A percentile compares a stretch with the other conserved stretches of the same genome.
Evolutionary conservation across 108 stramenopile species (phyloP).

Genomic region (Nitzschia putrida): DNA sequence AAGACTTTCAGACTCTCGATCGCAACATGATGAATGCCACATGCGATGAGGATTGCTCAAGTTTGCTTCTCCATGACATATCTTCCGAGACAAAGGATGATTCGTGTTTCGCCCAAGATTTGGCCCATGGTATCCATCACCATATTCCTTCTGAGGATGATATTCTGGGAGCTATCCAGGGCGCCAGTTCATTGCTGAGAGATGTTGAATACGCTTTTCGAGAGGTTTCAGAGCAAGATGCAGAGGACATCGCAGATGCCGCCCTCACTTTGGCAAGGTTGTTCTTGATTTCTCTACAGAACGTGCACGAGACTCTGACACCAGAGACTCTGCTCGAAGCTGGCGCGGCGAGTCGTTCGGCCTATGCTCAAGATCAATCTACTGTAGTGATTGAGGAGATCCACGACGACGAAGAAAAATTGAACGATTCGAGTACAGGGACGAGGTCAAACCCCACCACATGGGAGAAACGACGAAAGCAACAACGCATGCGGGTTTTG

Average conservation of each 20-base stretch:
- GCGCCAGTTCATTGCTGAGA: constrained; percentile 51
- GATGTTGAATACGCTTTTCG: constrained; percentile 73
- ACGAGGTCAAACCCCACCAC: neutral
- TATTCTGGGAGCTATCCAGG: constrained; percentile 48
- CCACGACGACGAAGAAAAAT: constrained; percentile 47
- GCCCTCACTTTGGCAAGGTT: constrained; percentile 69
- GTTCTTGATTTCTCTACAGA: constrained; percentile 64
- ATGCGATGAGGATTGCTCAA: neutral
- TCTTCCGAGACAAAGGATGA: neutral
- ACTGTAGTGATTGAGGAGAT: constrained; percentile 42
- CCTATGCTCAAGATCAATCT: neutral
- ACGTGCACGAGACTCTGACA: constrained; percentile 54
- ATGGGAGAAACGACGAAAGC: neutral
- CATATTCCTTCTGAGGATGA: constrained; percentile 30
- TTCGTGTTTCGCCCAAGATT: neutral
- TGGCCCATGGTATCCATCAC: neutral
- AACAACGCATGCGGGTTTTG: constrained; percentile 56
- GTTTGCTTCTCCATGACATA: neutral
- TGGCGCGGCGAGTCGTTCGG: neutral
- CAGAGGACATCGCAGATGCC: constrained; percentile 84
- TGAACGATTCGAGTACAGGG: neutral
- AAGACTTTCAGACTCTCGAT: constrained; percentile 36
- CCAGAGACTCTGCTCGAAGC: constrained; percentile 25
- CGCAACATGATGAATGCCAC: neutral
- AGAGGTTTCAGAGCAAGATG: constrained; percentile 64